phyloP scores from a whole-genome alignment of 2,329 filamentous ascomycete genomes.

The Phialocephala sp. region DNA sequence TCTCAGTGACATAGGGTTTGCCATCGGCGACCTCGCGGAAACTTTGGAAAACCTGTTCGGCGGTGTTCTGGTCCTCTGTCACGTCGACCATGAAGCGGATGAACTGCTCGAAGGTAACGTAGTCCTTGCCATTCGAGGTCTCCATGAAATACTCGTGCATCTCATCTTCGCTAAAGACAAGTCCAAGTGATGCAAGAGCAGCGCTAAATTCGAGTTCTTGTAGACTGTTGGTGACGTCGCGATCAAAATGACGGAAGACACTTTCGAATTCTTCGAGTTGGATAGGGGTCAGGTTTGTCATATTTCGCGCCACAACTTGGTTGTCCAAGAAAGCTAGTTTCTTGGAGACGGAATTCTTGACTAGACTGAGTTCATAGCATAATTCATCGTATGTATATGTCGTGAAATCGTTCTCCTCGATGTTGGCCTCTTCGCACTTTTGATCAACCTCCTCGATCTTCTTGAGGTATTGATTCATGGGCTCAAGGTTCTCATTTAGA shows the following conservation, averaged over 20 bases:
- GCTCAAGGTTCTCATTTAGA: slow-evolving; percentile 83
- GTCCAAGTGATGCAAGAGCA: slow-evolving; percentile 88
- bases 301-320: slow-evolving; percentile 96
- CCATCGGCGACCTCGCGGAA: slow-evolving; percentile 98
- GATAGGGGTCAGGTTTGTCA: slow-evolving; percentile 98
- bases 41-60: slow-evolving; percentile 97
- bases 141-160: slow-evolving; percentile 96
- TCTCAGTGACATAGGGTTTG: slow-evolving; percentile 97
- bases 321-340: slow-evolving; percentile 97
- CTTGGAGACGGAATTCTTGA: slow-evolving; percentile 91
- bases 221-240: slow-evolving; percentile 87
- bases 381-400: slow-evolving; percentile 98
- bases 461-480: slow-evolving; percentile 88
- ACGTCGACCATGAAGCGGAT: slow-evolving; percentile 99
- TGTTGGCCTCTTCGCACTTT: slow-evolving; percentile 94
- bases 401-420: slow-evolving; percentile 99
- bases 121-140: slow-evolving; percentile 77
- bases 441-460: slow-evolving; percentile 85
- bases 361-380: slow-evolving; percentile 88
- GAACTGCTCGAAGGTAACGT: slow-evolving; percentile 97
- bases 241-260: slow-evolving; percentile 97
- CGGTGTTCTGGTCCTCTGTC: slow-evolving; percentile 98
- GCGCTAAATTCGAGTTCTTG: slow-evolving; percentile 96
- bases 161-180: slow-evolving; percentile 96
- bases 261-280: slow-evolving; percentile 98